Percentiles rank a stretch among this genome's conserved stretches.
phyloP scores from a whole-genome alignment of 768 basidiomycete species.

The Lactarius psammicola region DNA sequence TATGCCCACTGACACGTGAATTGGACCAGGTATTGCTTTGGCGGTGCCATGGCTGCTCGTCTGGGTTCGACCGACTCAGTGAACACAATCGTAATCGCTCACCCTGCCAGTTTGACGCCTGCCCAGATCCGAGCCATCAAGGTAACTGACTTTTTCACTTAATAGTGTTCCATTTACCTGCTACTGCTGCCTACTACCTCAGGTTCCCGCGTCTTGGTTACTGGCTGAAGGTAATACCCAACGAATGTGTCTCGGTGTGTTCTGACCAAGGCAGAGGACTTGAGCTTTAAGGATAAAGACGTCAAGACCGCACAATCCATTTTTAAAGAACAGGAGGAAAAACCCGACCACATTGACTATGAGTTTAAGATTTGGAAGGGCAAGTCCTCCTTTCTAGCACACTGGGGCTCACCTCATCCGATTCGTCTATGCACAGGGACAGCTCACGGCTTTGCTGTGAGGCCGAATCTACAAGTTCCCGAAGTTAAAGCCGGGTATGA shows the following conservation, averaged over 20 bases:
- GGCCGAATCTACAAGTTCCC: slow-evolving; percentile 44
- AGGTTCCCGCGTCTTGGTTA: slow-evolving; percentile 35
- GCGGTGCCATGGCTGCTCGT: slow-evolving; percentile 36
- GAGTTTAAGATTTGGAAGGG: slow-evolving; percentile 42
- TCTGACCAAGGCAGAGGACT: slow-evolving; percentile 36
- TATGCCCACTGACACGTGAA: neutral
- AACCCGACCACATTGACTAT: slow-evolving; percentile 35
- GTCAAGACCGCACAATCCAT: slow-evolving; percentile 35
- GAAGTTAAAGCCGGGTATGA: slow-evolving; percentile 48
- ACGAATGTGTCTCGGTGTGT: neutral
- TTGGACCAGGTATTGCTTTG: slow-evolving; percentile 40
- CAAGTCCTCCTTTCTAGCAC: slow-evolving; percentile 12
- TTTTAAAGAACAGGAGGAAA: slow-evolving; percentile 36
- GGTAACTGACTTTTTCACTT: slow-evolving; percentile 22
- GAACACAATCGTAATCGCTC: slow-evolving; percentile 42
- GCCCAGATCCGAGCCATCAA: slow-evolving; percentile 41
- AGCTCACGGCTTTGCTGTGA: slow-evolving; percentile 48
- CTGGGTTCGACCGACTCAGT: slow-evolving; percentile 37
- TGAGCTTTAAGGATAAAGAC: slow-evolving; percentile 31
- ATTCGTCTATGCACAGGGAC: slow-evolving; percentile 39
- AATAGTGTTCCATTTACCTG: slow-evolving; percentile 20
- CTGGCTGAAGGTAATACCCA: slow-evolving; percentile 39
- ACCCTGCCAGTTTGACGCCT: slow-evolving; percentile 38
- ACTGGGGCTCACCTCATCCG: slow-evolving; percentile 6
- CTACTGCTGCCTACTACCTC: neutral